Conservation (phyloP, 257 asterid species). For the Capsicum pubescens region DNA sequence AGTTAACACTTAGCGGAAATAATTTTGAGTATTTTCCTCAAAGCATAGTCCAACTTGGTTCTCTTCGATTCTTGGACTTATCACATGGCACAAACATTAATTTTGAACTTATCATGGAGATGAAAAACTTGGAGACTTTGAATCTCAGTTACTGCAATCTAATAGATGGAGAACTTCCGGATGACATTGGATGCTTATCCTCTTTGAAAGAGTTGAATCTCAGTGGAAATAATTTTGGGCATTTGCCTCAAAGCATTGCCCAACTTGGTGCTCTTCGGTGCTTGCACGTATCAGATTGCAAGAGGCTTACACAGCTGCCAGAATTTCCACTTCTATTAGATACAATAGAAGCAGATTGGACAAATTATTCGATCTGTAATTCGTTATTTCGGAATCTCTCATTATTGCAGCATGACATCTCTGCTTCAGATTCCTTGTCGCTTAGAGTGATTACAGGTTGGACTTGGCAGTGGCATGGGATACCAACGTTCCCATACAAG, state of each 20-base stretch:
- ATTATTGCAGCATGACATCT: not conserved
- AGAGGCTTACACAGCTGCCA: not conserved
- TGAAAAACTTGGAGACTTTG: no score
- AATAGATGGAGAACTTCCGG: not conserved
- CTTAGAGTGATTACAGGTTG: not conserved
- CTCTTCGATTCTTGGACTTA: no score
- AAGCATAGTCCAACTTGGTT: no score
- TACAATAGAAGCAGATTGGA: not conserved
- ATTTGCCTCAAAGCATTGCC: not conserved
- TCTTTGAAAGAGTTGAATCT: not conserved
- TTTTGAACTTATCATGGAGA: no score
- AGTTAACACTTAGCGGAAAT: no score
- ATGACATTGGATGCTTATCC: not conserved
- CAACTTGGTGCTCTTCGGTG: not conserved
- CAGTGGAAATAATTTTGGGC: not conserved
- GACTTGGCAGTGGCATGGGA: no score
- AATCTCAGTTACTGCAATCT: not conserved
- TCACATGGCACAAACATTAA: no score
- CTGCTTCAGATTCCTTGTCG: not conserved
- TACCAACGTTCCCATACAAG: no score
- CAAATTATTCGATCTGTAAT: not conserved
- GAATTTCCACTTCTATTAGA: not conserved
- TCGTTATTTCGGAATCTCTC: not conserved
- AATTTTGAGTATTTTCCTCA: no score
- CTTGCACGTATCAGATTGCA: not conserved